phyloP scores from a whole-genome alignment of 1,284 basidiomycete species.

The Trichosporon coremiiforme region DNA sequence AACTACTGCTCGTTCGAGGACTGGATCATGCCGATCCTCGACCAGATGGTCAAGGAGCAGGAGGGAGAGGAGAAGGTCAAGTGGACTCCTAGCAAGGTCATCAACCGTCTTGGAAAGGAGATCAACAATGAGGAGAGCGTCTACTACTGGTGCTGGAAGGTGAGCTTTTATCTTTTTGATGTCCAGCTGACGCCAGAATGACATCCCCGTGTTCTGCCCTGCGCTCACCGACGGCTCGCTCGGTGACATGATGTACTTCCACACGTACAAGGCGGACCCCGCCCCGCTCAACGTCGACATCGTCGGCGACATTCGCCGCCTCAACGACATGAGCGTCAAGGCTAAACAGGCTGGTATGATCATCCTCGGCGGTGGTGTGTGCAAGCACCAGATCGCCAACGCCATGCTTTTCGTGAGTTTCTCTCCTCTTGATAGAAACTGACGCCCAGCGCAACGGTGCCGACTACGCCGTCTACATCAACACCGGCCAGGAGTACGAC shows the following conservation, averaged over 20 bases:
- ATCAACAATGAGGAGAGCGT: slow-evolving; percentile 95
- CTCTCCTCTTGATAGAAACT: slow-evolving; percentile 7
- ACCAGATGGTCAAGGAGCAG: slow-evolving; percentile 89
- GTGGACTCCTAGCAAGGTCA: slow-evolving; percentile 95
- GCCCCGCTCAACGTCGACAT: slow-evolving; percentile 91
- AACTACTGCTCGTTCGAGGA: slow-evolving; percentile 99
- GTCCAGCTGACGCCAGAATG: slow-evolving; percentile 65
- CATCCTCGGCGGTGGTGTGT: slow-evolving; percentile 95
- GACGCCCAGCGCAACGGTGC: slow-evolving; percentile 75
- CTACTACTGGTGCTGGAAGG: slow-evolving; percentile 99
- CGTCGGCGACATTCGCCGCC: slow-evolving; percentile 85
- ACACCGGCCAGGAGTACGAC: slow-evolving; percentile 98
- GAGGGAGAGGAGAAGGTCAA: slow-evolving; percentile 49
- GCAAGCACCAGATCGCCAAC: slow-evolving; percentile 99
- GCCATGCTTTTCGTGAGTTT: slow-evolving; percentile 90
- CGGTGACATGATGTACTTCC: slow-evolving; percentile 99
- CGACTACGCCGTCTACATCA: slow-evolving; percentile 97
- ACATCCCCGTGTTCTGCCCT: slow-evolving; percentile 98
- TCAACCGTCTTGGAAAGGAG: slow-evolving; percentile 87
- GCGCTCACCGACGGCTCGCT: slow-evolving; percentile 96
- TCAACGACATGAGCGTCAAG: slow-evolving; percentile 88
- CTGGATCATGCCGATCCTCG: slow-evolving; percentile 94
- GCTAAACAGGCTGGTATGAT: slow-evolving; percentile 98
- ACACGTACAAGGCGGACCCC: slow-evolving; percentile 77
- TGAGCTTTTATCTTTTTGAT: slow-evolving; percentile 57